phyloP scores from a whole-genome alignment of 1,139 yeast species.

The Saccharomyces uvarum region DNA sequence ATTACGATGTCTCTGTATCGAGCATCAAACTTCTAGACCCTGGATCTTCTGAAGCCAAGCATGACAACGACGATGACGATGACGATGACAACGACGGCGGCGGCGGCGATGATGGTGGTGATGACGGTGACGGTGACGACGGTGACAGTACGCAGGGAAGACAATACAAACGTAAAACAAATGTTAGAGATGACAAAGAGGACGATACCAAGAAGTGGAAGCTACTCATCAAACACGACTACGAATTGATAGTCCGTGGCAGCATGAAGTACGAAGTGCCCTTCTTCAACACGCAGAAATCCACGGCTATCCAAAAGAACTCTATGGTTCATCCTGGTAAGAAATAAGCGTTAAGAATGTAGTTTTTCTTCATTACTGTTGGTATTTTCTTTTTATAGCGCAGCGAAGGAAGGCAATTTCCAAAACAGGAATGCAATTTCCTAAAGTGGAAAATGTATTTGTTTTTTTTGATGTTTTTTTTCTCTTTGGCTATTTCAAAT shows the following conservation, averaged over 20 bases:
- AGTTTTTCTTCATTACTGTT: neutral
- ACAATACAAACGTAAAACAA: neutral
- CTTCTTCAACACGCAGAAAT: constrained; percentile 46
- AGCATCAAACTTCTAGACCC: constrained; percentile 70
- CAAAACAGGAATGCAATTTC: neutral
- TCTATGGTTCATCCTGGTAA: constrained; percentile 20
- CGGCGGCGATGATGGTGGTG: neutral
- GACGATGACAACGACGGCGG: constrained; percentile 9
- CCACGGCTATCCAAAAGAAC: constrained; percentile 57
- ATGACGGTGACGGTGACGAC: neutral
- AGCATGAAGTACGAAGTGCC: constrained; percentile 71
- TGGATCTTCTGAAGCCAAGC: constrained; percentile 47
- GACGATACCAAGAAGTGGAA: constrained; percentile 55
- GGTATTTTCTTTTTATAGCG: neutral
- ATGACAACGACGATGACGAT: constrained; percentile 15
- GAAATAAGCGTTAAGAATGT: neutral
- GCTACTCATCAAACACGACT: constrained; percentile 67
- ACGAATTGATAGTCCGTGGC: constrained; percentile 80
- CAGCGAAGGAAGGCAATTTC: neutral
- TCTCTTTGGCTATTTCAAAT: neutral
- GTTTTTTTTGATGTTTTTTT: neutral
- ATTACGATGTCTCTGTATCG: constrained; percentile 49
- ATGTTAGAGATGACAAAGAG: constrained; percentile 33
- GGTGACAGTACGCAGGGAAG: neutral
- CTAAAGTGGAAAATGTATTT: neutral